These are phyloP conservation scores for Plenodomus tracheiphilus DNA, from an alignment of 2,329 filamentous ascomycete genomes.

Conservation along the genomic window DNA sequence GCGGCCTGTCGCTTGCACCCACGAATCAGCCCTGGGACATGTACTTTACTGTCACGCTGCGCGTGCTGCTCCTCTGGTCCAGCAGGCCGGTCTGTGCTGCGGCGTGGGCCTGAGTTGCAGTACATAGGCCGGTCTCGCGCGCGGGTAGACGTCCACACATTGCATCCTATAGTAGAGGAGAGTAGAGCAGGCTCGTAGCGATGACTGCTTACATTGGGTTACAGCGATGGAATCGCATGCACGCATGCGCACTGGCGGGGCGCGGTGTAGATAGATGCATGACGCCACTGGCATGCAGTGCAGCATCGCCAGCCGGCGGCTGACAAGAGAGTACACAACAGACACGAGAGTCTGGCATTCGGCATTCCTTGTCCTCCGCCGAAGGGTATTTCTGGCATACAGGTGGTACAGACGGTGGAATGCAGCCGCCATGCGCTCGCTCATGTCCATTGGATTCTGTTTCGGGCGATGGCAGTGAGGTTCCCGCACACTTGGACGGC, in stretches of 20 bases:
- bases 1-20: background rate
- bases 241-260: conserved; percentile 10
- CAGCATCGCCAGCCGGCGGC: conserved; percentile 15
- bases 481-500: background rate
- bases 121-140: background rate
- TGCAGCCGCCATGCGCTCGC: background rate
- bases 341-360: conserved; percentile 2
- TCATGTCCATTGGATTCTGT: conserved; percentile 9
- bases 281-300: conserved; percentile 13
- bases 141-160: background rate
- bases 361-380: conserved; percentile 2
- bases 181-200: too few species aligned
- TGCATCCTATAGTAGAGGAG: too few species aligned
- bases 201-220: conserved; percentile 5
- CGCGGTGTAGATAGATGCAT: background rate
- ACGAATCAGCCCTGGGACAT: background rate
- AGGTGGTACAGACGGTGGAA: background rate
- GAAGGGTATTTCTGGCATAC: conserved; percentile 1
- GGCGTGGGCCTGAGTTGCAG: background rate
- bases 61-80: conserved; percentile 1
- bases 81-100: background rate
- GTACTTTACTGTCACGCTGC: conserved; percentile 2
- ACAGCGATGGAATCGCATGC: conserved; percentile 9
- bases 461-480: conserved; percentile 2
- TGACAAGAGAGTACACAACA: conserved; percentile 14